Conservation (phyloP, 768 basidiomycete genomes). For the Xanthoconium purpureum region DNA sequence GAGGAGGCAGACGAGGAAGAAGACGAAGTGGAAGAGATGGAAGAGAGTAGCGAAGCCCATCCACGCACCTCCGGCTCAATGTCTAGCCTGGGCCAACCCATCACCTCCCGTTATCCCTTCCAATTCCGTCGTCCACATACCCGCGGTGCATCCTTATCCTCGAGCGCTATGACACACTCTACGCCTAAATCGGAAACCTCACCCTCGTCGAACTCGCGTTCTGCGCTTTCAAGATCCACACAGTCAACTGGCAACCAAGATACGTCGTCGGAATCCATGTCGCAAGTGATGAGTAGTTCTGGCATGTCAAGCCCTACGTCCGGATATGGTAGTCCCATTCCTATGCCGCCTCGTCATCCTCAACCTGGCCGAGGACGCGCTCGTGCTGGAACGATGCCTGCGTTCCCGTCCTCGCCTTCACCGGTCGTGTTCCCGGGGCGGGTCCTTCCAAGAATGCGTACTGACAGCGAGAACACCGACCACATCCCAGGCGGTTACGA, state of each 20-base stretch:
- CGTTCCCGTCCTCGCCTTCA: slow-evolving; percentile 36
- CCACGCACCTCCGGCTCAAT: slow-evolving; percentile 75
- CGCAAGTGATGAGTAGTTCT: slow-evolving; percentile 38
- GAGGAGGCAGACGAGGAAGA: slow-evolving; percentile 34
- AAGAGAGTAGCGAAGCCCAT: slow-evolving; percentile 49
- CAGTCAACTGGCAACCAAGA: slow-evolving; percentile 65
- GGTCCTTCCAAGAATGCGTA: slow-evolving; percentile 23
- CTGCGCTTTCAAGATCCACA: slow-evolving; percentile 43
- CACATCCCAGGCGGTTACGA: slow-evolving; percentile 29
- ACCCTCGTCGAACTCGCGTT: slow-evolving; percentile 38
- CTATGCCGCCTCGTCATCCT: slow-evolving; percentile 50
- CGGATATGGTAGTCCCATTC: slow-evolving; percentile 37
- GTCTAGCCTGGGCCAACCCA: slow-evolving; percentile 80
- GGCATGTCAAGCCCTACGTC: slow-evolving; percentile 37
- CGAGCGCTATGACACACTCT: slow-evolving; percentile 39
- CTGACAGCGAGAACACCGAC: slow-evolving; percentile 30
- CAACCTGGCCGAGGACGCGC: slow-evolving; percentile 37
- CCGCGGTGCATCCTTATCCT: slow-evolving; percentile 44
- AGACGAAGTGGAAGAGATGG: slow-evolving; percentile 40
- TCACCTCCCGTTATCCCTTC: slow-evolving; percentile 70
- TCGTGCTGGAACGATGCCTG: slow-evolving; percentile 40
- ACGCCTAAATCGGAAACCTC: slow-evolving; percentile 37
- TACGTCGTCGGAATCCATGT: slow-evolving; percentile 53
- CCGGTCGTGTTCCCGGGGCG: slow-evolving; percentile 32
- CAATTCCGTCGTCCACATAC: slow-evolving; percentile 47